Base-by-base conservation (phyloP, 331 rosid genomes). In the Arachis monticola region DNA sequence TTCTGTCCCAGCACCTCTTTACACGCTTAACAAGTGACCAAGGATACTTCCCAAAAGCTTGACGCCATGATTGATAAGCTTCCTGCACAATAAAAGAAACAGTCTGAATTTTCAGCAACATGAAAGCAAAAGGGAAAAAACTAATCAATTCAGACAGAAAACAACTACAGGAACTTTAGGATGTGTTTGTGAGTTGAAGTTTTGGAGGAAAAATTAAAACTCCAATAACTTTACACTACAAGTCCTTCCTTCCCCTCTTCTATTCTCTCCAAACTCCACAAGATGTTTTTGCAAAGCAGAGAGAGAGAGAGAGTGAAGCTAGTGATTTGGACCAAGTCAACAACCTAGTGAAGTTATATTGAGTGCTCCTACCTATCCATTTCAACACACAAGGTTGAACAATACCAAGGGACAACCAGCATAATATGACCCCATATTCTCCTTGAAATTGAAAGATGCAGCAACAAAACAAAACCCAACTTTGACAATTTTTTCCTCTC, bases 21-120 rank as follows among this genome's bases (percentile, higher is more conserved):
- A 83, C 96, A 12, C 97, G 89, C 85, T 52, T 82, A n/a, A 94
- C 97, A 70, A 92, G 94, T 2, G 85, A 60, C 99, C 99, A 94
- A 44, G 99, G 99, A 78, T 92, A 94, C 90, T 86, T 86, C 38
- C 22, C 57, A 75, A 94, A 94, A 45, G 87, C 90, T 77, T 72
- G 83, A 42, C 89, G 86, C 97, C 97, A 94, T 60, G 67, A 17
- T 76, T 60, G 79, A 81, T 94, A 94, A 62, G 86, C 10, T 72
- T 46, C 87, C 98, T 94, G 79, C 71, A 69, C 30, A 32, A 75
- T 55, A 2, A 79, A 32, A 73, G 1, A 67, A 14, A 66, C 10
- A 30, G 38, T 73, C 50, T 69, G 59, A 56, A 38, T 60, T 64
- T 56, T 65, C 51, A 69, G 14, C 12, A 11, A 50, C 10, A 75